Base-by-base conservation (phyloP, 2,329 filamentous ascomycete species). In the Rhinocladiella similis region DNA sequence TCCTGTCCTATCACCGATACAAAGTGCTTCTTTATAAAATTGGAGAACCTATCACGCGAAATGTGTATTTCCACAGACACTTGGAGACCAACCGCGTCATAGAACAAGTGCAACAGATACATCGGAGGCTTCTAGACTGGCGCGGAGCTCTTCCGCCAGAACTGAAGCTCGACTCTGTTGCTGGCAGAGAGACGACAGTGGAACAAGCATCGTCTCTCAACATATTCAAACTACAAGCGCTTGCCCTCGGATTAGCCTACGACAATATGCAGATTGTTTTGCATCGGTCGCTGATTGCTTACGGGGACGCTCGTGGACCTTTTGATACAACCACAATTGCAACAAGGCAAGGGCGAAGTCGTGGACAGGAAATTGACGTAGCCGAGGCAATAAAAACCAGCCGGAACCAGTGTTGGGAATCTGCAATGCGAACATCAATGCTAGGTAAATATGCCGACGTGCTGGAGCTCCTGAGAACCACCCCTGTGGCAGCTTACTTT, bases 261-360 rank as follows among this genome's bases (percentile, higher is more conserved):
- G 74, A 77, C 58, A 76, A 74, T 48, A 61, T 77, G 7, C 63
- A 74, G 2, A 73, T 76, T 29, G 69, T 76, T 5, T 64, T 77
- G 5, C 71, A 76, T 57, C 71, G 74, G 7, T 74, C 75, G 5
- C 63, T 75, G 3, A 57, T 76, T 4, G 69, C 71, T 5, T 50
- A 50, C 19, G 43, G 47, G 22, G 50, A 45, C 2, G 10, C 35
- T 41, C 35, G 36, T 22, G 25, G n/a, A 29, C 3, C 3, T 10
- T 29, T 25, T 19, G 13, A 19, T 18, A 3, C 47, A 5, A 27
- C 43, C 1, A 27, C 6, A 29, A n/a, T 4, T 14, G n/a, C n/a
- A n/a, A 29, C 14, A 19, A 22, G 19, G 18, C 38, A 33, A n/a
- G 22, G 27, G 3, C 2, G 16, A 46, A 18, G n/a, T n/a, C 7